Evolutionary conservation across 1,139 yeast species (phyloP).

Genomic region (Geotrichum phurueaensis): DNA sequence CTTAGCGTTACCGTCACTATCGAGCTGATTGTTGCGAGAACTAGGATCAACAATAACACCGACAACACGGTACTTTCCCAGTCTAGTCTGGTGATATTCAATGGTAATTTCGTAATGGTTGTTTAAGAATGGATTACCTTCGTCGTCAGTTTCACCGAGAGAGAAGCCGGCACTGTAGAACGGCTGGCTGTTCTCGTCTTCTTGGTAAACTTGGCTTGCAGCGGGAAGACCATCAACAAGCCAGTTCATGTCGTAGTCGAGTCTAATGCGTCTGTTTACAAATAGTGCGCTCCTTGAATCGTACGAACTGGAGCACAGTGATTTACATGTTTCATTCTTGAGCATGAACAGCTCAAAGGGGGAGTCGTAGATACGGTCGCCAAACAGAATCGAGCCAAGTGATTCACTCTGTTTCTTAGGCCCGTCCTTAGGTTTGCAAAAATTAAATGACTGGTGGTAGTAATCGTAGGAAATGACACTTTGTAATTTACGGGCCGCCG

Average conservation of each 20-base stretch:
- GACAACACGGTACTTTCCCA: slow-evolving; percentile 72
- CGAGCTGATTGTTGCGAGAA: slow-evolving; percentile 45
- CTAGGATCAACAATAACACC: slow-evolving; percentile 76
- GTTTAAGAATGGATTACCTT: slow-evolving; percentile 52
- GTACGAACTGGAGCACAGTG: slow-evolving; percentile 56
- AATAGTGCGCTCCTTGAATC: slow-evolving; percentile 62
- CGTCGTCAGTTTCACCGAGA: slow-evolving; percentile 45
- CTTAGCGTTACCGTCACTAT: slow-evolving; percentile 33
- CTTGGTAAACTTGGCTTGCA: slow-evolving; percentile 58
- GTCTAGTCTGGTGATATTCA: slow-evolving; percentile 77
- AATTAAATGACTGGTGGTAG: slow-evolving; percentile 75
- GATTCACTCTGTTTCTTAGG: slow-evolving; percentile 78
- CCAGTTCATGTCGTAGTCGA: slow-evolving; percentile 89
- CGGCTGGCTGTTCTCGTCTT: slow-evolving; percentile 20
- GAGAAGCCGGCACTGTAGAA: slow-evolving; percentile 80
- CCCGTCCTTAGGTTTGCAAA: slow-evolving; percentile 64
- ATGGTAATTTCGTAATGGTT: slow-evolving; percentile 76
- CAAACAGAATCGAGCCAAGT: slow-evolving; percentile 86
- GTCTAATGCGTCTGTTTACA: slow-evolving; percentile 69
- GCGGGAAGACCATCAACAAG: slow-evolving; percentile 92
- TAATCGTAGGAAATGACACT: slow-evolving; percentile 49
- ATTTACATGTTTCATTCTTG: slow-evolving; percentile 58
- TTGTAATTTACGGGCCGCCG: slow-evolving; percentile 13
- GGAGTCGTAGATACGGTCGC: slow-evolving; percentile 91
- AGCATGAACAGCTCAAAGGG: slow-evolving; percentile 80